Evolutionary conservation across 2,329 filamentous ascomycete genomes (phyloP), one percentile per base, ranked within the genome.

Genomic region (Neospermospora avenae): DNA sequence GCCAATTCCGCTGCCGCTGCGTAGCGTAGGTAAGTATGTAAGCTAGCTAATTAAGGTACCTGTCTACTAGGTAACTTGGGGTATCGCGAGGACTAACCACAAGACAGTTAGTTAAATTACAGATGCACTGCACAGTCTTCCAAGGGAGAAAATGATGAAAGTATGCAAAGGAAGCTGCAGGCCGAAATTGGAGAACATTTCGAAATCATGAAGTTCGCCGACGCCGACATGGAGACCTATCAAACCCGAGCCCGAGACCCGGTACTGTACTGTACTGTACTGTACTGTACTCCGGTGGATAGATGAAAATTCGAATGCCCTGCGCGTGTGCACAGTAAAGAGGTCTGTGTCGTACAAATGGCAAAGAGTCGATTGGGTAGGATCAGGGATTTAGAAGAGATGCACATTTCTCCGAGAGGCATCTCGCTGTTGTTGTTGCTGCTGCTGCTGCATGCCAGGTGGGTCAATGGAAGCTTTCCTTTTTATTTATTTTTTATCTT

Each of bases 301-400:
- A 10, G 28, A 31, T 31, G 28, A 31, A 5, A 31, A 10, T 31
- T 28, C 7, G 37, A 22, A 20, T 52, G 34, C 16, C 5, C 35
- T 14, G 31, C 14, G 45, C 20, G 39, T 18, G 51, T 28, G 51
- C 39, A 51, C 35, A 42, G 18, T 22, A 31, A 54, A 42, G 52
- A 55, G 57, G 57, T 55, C 57, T 59, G 57, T 59, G 57, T 55
- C 7, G 39, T 51, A 18, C 48, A 24, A 24, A 28, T 51, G 48
- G 48, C 35, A 22, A 28, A 35, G 46, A 42, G n/a, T 18, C 3
- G n/a, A 42, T n/a, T 42, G 39, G 10, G 16, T 42, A 18, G 4
- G 16, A 31, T 18, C 31, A 25, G 8, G 39, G 34, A 11, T 11
- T 24, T 34, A 24, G 20, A 28, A 16, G 14, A 35, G 7, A 25